Base-by-base conservation (phyloP, 768 basidiomycete species). In the Mycena indigotica region DNA sequence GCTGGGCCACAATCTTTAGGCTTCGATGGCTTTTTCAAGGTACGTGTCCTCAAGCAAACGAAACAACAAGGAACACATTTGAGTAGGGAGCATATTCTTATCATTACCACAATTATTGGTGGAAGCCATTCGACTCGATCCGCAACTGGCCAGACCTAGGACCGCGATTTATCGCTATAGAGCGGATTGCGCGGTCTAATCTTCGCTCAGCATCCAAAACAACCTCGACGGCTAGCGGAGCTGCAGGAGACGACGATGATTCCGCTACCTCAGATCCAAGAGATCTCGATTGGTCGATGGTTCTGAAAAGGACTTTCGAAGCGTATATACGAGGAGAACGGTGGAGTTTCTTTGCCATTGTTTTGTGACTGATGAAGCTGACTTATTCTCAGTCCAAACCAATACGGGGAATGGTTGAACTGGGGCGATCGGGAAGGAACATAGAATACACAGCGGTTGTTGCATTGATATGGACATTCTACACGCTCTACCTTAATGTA, bases 81-180 rank as follows among this genome's bases (percentile, higher is more conserved):
- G 10, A 10, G 10, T n/a, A 38, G 57, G 97, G 96, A 5, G 92
- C 96, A 4, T 98, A 87, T 70, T 95, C 91, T 1, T 98, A 98
- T 71, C 95, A 98, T 72, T 98, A 90, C 75, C 95, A 98, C 70
- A 95, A 95, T 73, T 25, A 50, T 63, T 95, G 95, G 95, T 97
- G 96, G 96, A 87, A 89, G 62, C 91, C 95, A 4, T 97, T 98
- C 65, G 96, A 99, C 72, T 82, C 91, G 1, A 73, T 84, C 6
- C 87, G 95, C n/a, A 95, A 98, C 70, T 98, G 87, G 86, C 96
- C 96, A 2, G 96, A 98, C 68, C 82, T 98, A 25, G 96, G 96
- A 1, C 75, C 82, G 12, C 83, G 80, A 17, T 98, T 98, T 70
- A 76, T 77, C 21, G 82, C 83, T 13, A 89, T 88, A 29, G 95